Evolutionary conservation across 108 stramenopile species (phyloP).

Genomic region (Ochromonas danica): DNA sequence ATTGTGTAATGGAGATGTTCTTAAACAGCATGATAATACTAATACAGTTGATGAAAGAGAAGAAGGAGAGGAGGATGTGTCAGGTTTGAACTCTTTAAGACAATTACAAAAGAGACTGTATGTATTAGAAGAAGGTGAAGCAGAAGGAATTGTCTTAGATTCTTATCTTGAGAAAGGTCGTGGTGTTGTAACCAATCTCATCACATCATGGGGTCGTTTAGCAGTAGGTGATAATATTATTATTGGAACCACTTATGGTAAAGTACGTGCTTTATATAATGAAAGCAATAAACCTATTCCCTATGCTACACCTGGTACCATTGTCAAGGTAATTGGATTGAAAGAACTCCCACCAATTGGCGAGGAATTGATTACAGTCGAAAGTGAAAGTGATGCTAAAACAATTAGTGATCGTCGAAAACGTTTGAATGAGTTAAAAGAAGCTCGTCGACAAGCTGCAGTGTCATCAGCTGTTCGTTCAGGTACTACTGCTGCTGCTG

Average conservation of each 20-base stretch:
- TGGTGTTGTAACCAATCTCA: slow-evolving; percentile 86
- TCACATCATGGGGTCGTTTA: slow-evolving; percentile 92
- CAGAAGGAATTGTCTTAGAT: slow-evolving; percentile 90
- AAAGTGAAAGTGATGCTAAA: neutral
- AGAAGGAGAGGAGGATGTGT: too few species aligned
- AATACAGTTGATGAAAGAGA: too few species aligned
- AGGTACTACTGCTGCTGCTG: neutral
- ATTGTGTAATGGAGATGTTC: too few species aligned
- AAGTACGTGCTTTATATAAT: slow-evolving; percentile 65
- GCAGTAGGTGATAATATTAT: slow-evolving; percentile 84
- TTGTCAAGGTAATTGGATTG: slow-evolving; percentile 53
- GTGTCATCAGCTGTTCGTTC: neutral
- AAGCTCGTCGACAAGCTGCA: neutral
- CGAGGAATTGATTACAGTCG: slow-evolving; percentile 67
- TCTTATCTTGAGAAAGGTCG: slow-evolving; percentile 69
- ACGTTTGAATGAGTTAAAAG: neutral
- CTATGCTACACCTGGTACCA: slow-evolving; percentile 76
- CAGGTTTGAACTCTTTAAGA: too few species aligned
- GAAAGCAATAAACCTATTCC: slow-evolving; percentile 49
- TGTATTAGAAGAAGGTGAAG: slow-evolving; percentile 80
- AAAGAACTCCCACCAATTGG: slow-evolving; percentile 80
- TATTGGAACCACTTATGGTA: slow-evolving; percentile 81
- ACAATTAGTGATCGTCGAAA: neutral
- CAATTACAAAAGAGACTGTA: too few species aligned
- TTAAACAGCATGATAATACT: too few species aligned